Evolutionary conservation across 2,329 filamentous ascomycete species (phyloP), one percentile per base, ranked within the genome.

Genomic region (Aspergillus clavatus): DNA sequence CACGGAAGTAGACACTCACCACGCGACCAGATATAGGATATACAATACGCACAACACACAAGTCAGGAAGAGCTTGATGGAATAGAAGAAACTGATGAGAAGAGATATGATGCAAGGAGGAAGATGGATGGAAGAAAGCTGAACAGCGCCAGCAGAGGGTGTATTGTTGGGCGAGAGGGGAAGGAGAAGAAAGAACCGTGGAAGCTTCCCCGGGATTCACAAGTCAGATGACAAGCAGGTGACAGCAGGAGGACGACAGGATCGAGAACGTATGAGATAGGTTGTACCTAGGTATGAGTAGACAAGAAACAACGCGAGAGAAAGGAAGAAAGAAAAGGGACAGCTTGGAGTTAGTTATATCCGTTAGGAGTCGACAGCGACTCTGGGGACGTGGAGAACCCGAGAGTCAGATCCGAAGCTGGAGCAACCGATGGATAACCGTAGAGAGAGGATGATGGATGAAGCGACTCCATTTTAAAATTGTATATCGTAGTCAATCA

Each of bases 31-130:
- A 27, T 35, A 29, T 38, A 16, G 18, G 14, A 39, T 38, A 38
- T 35, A 40, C 37, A 39, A 38, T 38, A 29, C 18, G 16, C 38
- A n/a, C n/a, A n/a, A n/a, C n/a, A n/a, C n/a, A n/a, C n/a, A 28
- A 41, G 23, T 16, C 16, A 35, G 46, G 24, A 38, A 37, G 19
- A 35, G 18, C 31, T 12, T n/a, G 39, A 49, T 48, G 40, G 42
- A 52, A 46, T 47, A 54, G 42, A 36, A 44, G 40, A 24, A 48
- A 49, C 19, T 45, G 39, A 40, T 26, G 38, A 38, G 42, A 43
- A 27, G 19, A 38, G 37, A 29, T 19, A 42, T 43, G 33, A 42
- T 42, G 40, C 31, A 42, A 41, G 16, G 22, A 41, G 23, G 23
- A 41, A 33, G 46, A 27, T 26, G 28, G n/a, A 18, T 19, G 22